These are phyloP conservation scores for Micromonas commoda DNA, from an alignment of 139 green algal species.

Conservation along the genomic window DNA sequence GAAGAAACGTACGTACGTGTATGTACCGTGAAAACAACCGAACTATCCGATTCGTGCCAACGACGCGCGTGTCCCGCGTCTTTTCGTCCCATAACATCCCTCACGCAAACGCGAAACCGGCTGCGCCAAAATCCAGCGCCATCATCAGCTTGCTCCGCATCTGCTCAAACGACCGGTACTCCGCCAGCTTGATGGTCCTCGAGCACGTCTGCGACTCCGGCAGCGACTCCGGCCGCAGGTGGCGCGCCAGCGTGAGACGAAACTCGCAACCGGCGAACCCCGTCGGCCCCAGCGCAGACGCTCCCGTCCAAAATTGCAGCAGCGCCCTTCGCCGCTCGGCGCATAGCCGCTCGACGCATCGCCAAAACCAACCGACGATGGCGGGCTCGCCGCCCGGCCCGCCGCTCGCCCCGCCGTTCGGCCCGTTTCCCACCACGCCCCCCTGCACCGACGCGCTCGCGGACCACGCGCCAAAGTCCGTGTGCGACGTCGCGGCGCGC, in stretches of 20 bases:
- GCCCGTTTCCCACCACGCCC: not conserved
- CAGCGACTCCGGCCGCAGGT: not conserved
- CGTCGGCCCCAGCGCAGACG: not conserved
- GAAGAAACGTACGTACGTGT: too few species aligned
- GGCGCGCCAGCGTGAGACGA: not conserved
- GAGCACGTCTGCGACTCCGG: not conserved
- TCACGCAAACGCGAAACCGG: not conserved
- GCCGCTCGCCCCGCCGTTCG: not conserved
- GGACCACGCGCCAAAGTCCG: not conserved
- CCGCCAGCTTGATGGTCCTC: not conserved
- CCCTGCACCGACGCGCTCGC: too few species aligned
- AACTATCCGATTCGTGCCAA: too few species aligned
- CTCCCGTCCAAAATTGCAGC: not conserved
- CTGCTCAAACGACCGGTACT: not conserved
- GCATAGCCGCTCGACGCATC: not conserved
- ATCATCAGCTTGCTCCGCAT: not conserved
- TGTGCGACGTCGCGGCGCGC: not conserved
- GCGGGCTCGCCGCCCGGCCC: not conserved
- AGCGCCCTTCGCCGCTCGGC: not conserved
- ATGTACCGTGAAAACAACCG: too few species aligned
- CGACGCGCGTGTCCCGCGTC: not conserved
- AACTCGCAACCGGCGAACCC: not conserved
- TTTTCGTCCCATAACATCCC: not conserved
- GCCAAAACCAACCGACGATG: not conserved
- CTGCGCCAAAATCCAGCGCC: not conserved